Base-by-base conservation (phyloP, 2,329 filamentous ascomycete genomes). In the Coleophoma eucalyptorum region DNA sequence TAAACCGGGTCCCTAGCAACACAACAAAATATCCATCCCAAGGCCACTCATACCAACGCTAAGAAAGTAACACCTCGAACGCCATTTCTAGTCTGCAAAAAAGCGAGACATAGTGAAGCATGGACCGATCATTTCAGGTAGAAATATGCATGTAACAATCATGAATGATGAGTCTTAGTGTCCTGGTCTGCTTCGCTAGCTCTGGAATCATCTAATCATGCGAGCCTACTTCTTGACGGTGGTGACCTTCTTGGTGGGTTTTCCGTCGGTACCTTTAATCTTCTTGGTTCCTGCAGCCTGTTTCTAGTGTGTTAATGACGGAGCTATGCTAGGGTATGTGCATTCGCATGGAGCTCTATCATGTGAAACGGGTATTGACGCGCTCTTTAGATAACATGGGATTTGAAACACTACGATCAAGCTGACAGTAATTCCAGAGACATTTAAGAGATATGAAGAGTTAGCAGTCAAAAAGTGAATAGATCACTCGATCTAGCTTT, bases 271-370 rank as follows among this genome's bases (percentile, higher is more conserved):
- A 33, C 61, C 66, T 37, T 60, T 65, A 46, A 63, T 62, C 62
- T 71, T 69, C 65, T 70, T 70, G 48, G 67, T 63, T 19, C 62
- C 66, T 15, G 67, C 64, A 40, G 65, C 61, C 65, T 67, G 37
- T 26, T 26, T 26, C 26, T 26, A 5, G 26, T 26, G 10, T 26
- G 26, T 26, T 26, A 26, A 8, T 8, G 26, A 26, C 26, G 26
- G 26, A 26, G 26, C 26, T 26, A 26, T 26, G 26, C 26, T 7
- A 2, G 26, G 26, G 26, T 26, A 26, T 26, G 26, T 26, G 26
- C 26, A 26, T 26, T 26, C 26, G 26, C 26, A 26, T 26, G 26
- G 26, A 26, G 26, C 26, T 26, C 26, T 26, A 26, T 26, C 26
- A 26, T 26, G 26, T 26, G 26, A 26, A 26, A 26, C 16, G 49